Evolutionary conservation across 768 basidiomycete genomes (phyloP).

Genomic region (Agrocybe chaxingu): DNA sequence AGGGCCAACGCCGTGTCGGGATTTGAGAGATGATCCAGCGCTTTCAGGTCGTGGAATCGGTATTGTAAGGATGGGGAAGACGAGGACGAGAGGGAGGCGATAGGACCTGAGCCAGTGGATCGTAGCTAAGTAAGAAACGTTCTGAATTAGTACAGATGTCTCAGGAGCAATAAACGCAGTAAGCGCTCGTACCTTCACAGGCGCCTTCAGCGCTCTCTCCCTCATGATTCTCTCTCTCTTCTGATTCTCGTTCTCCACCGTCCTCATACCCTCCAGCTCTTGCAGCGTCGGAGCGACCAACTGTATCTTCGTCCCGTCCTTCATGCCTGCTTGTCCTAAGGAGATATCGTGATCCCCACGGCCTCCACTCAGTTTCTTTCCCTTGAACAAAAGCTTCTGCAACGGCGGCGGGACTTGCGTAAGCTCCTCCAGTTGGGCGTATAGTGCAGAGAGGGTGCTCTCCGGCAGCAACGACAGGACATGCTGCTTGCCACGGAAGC

Average conservation of each 20-base stretch:
- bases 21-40: constrained; percentile 62
- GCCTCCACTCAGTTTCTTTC: constrained; percentile 41
- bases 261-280: constrained; percentile 53
- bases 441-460: constrained; percentile 48
- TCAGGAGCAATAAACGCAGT: neutral
- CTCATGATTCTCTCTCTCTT: constrained; percentile 55
- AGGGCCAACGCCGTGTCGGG: constrained; percentile 53
- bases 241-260: constrained; percentile 55
- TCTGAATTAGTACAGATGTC: neutral
- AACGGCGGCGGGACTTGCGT: constrained; percentile 61
- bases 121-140: constrained; percentile 41
- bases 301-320: constrained; percentile 63
- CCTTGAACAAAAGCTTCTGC: constrained; percentile 74
- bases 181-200: constrained; percentile 45
- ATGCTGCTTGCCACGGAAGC: constrained; percentile 48
- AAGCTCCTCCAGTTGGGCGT: constrained; percentile 52
- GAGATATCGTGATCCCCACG: constrained; percentile 24
- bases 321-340: constrained; percentile 48
- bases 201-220: constrained; percentile 55
- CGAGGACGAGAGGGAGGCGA: constrained; percentile 18
- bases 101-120: constrained; percentile 41
- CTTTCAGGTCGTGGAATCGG: constrained; percentile 62
- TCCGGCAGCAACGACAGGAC: constrained; percentile 46
- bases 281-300: constrained; percentile 63
- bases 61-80: constrained; percentile 40